These are phyloP conservation scores for Diutina ranongensis DNA, from an alignment of 1,139 yeast species.

Conservation along the genomic window DNA sequence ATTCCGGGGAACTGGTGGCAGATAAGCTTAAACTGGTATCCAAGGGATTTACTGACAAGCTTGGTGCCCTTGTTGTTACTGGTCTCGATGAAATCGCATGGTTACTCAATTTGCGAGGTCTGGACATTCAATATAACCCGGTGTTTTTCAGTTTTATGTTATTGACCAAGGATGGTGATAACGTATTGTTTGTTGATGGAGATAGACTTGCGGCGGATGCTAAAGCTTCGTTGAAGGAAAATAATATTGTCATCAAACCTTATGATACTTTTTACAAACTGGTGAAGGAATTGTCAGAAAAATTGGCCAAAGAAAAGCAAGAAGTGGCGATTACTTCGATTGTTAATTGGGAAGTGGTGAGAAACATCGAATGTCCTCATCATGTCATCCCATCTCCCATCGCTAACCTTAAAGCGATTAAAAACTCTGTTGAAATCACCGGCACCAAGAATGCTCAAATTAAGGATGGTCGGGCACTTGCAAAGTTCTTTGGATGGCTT, in stretches of 20 bases:
- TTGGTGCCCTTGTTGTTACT: constrained; percentile 45
- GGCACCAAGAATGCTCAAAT: constrained; percentile 75
- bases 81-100: constrained; percentile 90
- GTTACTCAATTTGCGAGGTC: constrained; percentile 81
- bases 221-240: constrained; percentile 20
- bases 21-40: constrained; percentile 35
- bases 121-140: constrained; percentile 81
- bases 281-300: constrained; percentile 31
- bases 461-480: constrained; percentile 78
- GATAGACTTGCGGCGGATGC: constrained; percentile 23
- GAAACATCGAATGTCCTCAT: constrained; percentile 32
- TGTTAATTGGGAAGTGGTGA: constrained; percentile 68
- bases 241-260: constrained; percentile 35
- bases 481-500: constrained; percentile 78
- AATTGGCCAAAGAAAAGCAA: constrained; percentile 25
- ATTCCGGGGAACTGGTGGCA: constrained; percentile 35
- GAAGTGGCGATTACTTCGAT: constrained; percentile 51
- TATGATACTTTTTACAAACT: constrained; percentile 48
- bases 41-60: constrained; percentile 19
- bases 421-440: constrained; percentile 58
- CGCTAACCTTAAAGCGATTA: constrained; percentile 65
- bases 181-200: constrained; percentile 49
- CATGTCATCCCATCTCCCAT: constrained; percentile 50
- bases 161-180: constrained; percentile 34
- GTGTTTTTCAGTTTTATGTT: constrained; percentile 78